Conservation (phyloP, 1,284 basidiomycete genomes). For the Neolentinus lepideus region DNA sequence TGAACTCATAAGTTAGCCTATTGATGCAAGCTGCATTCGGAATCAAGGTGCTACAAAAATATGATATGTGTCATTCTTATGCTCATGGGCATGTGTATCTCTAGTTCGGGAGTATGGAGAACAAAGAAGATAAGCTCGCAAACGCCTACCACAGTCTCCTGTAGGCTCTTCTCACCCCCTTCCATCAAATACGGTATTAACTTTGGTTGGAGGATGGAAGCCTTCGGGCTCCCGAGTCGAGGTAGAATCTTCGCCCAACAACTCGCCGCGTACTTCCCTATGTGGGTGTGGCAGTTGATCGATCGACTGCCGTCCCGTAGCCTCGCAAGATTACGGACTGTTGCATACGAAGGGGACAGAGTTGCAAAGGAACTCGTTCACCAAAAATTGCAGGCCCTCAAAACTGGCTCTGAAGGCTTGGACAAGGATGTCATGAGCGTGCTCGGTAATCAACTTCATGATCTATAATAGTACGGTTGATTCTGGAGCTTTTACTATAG, state of each 20-base stretch:
- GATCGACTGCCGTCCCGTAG: neutral
- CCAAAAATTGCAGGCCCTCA: constrained; percentile 28
- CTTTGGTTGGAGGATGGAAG: neutral
- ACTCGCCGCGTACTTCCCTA: neutral
- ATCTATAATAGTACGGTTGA: neutral
- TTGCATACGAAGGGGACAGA: constrained; percentile 27
- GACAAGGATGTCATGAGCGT: constrained; percentile 34
- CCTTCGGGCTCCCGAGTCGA: neutral
- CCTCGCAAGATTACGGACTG: constrained; percentile 18
- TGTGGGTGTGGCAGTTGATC: neutral
- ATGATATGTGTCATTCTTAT: neutral
- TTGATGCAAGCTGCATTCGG: neutral
- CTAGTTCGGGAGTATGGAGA: neutral
- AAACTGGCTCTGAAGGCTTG: constrained; percentile 17
- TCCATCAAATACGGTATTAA: neutral
- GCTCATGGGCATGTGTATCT: neutral
- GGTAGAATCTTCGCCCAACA: neutral
- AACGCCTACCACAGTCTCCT: neutral
- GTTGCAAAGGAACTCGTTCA: constrained; percentile 33
- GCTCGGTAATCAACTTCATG: constrained; percentile 25
- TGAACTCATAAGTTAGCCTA: neutral
- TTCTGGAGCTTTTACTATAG: constrained; percentile 18
- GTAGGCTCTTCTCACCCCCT: neutral
- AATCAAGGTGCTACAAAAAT: neutral
- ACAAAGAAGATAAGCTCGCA: neutral